Evolutionary conservation across 192 early-diverging fungal genomes (phyloP).

Genomic region (Coemansia sp.): DNA sequence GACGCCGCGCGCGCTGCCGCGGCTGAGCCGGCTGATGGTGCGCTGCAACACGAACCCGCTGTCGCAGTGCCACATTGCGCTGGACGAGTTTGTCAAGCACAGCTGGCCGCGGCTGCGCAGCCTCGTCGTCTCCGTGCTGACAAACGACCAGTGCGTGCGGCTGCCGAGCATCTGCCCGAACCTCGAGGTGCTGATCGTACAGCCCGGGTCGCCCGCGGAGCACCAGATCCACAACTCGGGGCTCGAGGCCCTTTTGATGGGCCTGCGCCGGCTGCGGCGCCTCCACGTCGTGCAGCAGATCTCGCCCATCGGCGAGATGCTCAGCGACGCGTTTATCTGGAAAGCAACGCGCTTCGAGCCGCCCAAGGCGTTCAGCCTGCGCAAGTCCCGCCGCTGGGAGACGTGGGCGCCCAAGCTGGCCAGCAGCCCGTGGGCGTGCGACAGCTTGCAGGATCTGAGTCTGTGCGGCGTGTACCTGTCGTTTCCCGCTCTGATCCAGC

Average conservation of each 20-base stretch:
- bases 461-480: constrained; percentile 51
- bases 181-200: constrained; percentile 50
- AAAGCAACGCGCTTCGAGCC: constrained; percentile 45
- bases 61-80: constrained; percentile 35
- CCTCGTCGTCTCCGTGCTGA: constrained; percentile 45
- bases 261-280: constrained; percentile 33
- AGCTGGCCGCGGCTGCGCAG: constrained; percentile 49
- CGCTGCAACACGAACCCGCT: constrained; percentile 48
- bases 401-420: constrained; percentile 53
- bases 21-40: constrained; percentile 46
- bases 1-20: constrained; percentile 43
- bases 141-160: constrained; percentile 42
- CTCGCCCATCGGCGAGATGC: constrained; percentile 53
- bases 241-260: constrained; percentile 41
- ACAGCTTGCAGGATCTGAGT: constrained; percentile 33
- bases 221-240: constrained; percentile 53
- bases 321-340: constrained; percentile 51
- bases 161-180: constrained; percentile 33
- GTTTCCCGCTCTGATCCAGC: constrained; percentile 50
- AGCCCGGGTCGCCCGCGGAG: constrained; percentile 50
- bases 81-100: constrained; percentile 47
- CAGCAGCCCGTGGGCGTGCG: constrained; percentile 49
- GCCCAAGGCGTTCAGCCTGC: constrained; percentile 47
- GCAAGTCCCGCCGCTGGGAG: constrained; percentile 47
- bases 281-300: constrained; percentile 51